Percentiles rank a stretch among this genome's conserved stretches.
Conservation (phyloP, 495 filamentous ascomycete species). For the Trichoderma reesei region DNA sequence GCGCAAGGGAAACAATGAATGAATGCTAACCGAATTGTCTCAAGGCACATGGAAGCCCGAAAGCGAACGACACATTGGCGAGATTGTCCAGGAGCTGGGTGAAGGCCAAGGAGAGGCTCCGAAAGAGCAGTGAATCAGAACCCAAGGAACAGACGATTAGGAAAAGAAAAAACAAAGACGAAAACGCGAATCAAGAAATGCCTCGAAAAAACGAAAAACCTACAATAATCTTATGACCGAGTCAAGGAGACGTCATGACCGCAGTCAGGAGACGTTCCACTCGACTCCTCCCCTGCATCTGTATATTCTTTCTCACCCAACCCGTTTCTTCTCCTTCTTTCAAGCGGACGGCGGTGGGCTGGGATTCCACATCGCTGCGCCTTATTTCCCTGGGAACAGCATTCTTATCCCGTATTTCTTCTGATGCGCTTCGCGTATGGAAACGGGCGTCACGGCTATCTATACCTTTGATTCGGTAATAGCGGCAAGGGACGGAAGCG, state of each 20-base stretch:
- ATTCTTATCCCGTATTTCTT: slow-evolving; percentile 1
- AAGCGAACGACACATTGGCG: slow-evolving; percentile 50
- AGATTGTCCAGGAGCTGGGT: slow-evolving; percentile 17
- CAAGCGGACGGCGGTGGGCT: background rate
- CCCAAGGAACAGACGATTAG: background rate
- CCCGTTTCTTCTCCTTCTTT: background rate
- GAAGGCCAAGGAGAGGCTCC: background rate
- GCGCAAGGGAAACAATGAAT: background rate
- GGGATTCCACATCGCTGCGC: background rate
- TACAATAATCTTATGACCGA: background rate
- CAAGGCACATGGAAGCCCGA: slow-evolving; percentile 76
- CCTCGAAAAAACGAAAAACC: background rate
- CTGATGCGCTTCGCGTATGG: background rate
- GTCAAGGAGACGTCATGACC: background rate
- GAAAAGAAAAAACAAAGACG: background rate
- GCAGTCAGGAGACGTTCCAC: too few species aligned
- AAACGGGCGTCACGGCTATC: background rate
- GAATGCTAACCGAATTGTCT: slow-evolving; percentile 15
- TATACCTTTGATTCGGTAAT: background rate
- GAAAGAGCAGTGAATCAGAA: background rate
- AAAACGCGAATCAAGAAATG: background rate
- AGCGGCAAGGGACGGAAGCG: background rate
- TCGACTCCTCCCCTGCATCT: background rate
- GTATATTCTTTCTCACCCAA: slow-evolving; percentile 11
- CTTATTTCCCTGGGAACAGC: slow-evolving; percentile 6